Percentiles rank a stretch among this genome's conserved stretches.
phyloP scores from a whole-genome alignment of 192 early-diverging fungal genomes.

The Rhizoclosmatium sp. region DNA sequence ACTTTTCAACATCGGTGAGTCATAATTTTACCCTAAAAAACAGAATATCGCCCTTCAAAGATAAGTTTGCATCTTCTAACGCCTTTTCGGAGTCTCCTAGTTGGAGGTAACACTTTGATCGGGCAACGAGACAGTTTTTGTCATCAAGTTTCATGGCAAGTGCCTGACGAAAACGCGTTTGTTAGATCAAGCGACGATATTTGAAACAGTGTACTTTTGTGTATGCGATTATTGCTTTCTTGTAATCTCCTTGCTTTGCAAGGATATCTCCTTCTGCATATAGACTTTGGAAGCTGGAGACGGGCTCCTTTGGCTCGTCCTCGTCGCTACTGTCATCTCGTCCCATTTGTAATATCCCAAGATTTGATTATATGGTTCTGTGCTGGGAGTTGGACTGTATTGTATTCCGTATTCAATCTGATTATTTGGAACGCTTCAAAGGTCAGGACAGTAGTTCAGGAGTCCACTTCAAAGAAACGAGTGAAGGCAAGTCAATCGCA shows the following conservation, averaged over 20 bases:
- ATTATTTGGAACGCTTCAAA: too few species aligned
- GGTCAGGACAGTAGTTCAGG: too few species aligned
- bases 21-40: slow-evolving; percentile 48
- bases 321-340: not conserved
- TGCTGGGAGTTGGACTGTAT: too few species aligned
- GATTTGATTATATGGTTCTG: too few species aligned
- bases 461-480: too few species aligned
- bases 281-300: slow-evolving; percentile 52
- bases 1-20: not conserved
- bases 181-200: not conserved
- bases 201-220: slow-evolving; percentile 46
- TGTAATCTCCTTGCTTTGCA: slow-evolving; percentile 54
- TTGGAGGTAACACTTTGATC: slow-evolving; percentile 56
- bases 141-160: slow-evolving; percentile 52
- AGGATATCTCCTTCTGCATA: slow-evolving; percentile 62
- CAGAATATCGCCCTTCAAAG: slow-evolving; percentile 50
- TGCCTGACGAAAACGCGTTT: slow-evolving; percentile 32
- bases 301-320: slow-evolving; percentile 37
- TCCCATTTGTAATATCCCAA: not conserved
- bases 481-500: too few species aligned
- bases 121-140: slow-evolving; percentile 56
- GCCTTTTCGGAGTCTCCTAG: slow-evolving; percentile 53
- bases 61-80: slow-evolving; percentile 51
- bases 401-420: too few species aligned
- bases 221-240: slow-evolving; percentile 61